Evolutionary conservation across 495 filamentous ascomycete genomes (phyloP).

Genomic region (Acidomyces sp.): DNA sequence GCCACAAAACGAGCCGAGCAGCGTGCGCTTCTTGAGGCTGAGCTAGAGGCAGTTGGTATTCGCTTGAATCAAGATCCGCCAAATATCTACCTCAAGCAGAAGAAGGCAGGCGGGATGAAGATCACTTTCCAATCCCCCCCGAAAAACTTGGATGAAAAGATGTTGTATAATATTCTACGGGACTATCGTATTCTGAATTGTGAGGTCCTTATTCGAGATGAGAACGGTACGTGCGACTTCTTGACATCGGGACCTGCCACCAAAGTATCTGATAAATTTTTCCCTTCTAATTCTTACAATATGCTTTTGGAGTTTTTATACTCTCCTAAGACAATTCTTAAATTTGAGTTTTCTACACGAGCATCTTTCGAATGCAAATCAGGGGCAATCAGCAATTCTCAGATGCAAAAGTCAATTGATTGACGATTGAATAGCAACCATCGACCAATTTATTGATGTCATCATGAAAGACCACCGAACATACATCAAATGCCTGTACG

Average conservation of each 20-base stretch:
- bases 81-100: constrained; percentile 98
- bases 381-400: no score
- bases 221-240: constrained; percentile 58
- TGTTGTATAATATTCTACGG: constrained; percentile 87
- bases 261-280: no score
- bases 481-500: constrained; percentile 92
- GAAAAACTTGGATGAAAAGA: constrained; percentile 88
- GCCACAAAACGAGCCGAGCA: constrained; percentile 96
- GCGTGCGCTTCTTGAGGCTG: constrained; percentile 73
- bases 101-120: constrained; percentile 97
- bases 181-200: constrained; percentile 99
- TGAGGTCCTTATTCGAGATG: constrained; percentile 89
- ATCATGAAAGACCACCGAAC: constrained; percentile 98
- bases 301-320: no score
- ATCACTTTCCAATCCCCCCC: constrained; percentile 87
- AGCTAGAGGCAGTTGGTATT: constrained; percentile 94
- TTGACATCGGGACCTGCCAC: no score
- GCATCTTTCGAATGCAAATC: no score
- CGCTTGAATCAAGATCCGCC: constrained; percentile 84
- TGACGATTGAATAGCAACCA: no score
- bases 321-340: no score
- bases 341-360: no score
- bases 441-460: constrained; percentile 98
- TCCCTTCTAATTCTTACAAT: no score
- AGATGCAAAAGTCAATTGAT: no score